These are phyloP conservation scores for Lactifluus pinguis DNA, from an alignment of 768 basidiomycete genomes.

Conservation along the genomic window DNA sequence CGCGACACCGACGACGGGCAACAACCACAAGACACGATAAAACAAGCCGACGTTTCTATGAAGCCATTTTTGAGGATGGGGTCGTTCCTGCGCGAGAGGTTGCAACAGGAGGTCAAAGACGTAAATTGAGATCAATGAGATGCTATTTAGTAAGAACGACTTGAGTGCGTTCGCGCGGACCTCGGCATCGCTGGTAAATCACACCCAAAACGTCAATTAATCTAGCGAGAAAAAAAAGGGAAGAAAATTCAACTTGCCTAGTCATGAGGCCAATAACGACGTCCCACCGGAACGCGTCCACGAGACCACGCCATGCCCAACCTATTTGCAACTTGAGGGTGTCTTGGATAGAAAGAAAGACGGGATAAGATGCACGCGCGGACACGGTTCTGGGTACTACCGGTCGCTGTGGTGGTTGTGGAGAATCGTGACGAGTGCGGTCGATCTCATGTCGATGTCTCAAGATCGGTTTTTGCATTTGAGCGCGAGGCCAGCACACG, in stretches of 20 bases:
- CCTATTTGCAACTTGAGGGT: slow-evolving; percentile 50
- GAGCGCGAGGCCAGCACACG: background rate
- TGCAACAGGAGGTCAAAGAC: slow-evolving; percentile 64
- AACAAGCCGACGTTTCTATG: slow-evolving; percentile 68
- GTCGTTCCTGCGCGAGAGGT: slow-evolving; percentile 51
- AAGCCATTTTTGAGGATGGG: slow-evolving; percentile 52
- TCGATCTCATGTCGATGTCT: background rate
- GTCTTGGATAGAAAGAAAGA: slow-evolving; percentile 56
- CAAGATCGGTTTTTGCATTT: slow-evolving; percentile 9
- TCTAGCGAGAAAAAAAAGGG: background rate
- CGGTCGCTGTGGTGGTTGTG: background rate
- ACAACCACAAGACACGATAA: slow-evolving; percentile 69
- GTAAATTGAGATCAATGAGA: slow-evolving; percentile 67
- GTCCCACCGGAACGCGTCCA: slow-evolving; percentile 70
- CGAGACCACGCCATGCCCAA: slow-evolving; percentile 51
- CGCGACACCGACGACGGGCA: slow-evolving; percentile 66
- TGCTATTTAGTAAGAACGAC: slow-evolving; percentile 60
- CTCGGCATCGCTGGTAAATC: slow-evolving; percentile 52
- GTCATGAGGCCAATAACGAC: slow-evolving; percentile 47
- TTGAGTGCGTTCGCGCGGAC: slow-evolving; percentile 68
- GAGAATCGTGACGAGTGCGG: background rate
- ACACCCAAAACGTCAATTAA: no score
- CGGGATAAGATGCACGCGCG: slow-evolving; percentile 52
- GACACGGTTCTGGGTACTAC: slow-evolving; percentile 1
- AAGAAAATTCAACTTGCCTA: slow-evolving; percentile 36